Evolutionary conservation across 306 rosid genomes (phyloP).

Genomic region (Senna tora): DNA sequence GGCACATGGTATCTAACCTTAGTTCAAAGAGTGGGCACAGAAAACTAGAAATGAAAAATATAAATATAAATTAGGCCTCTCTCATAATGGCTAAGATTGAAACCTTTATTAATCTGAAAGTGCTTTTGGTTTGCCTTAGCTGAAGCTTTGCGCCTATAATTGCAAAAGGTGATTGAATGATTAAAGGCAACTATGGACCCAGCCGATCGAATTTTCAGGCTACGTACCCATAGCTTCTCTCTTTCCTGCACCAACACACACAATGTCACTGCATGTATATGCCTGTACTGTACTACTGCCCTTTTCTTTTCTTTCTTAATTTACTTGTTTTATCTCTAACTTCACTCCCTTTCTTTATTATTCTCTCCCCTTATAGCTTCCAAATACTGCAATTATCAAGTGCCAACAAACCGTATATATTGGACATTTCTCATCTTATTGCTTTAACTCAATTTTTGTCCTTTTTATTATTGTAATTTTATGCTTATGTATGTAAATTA

Average conservation of each 20-base stretch:
- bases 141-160: constrained; percentile 28
- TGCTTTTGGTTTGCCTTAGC: constrained; percentile 45
- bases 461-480: too few relatives aligned
- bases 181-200: constrained; percentile 35
- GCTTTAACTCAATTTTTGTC: neutral
- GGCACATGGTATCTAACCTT: constrained; percentile 50
- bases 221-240: neutral
- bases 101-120: constrained; percentile 41
- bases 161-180: constrained; percentile 42
- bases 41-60: constrained; percentile 35
- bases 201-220: neutral
- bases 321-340: neutral
- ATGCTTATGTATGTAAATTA: too few relatives aligned
- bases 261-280: neutral
- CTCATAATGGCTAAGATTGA: constrained; percentile 3
- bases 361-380: neutral
- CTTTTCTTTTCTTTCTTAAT: neutral
- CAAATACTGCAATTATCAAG: neutral
- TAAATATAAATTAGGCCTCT: neutral
- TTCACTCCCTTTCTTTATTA: neutral
- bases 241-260: neutral
- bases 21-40: constrained; percentile 43
- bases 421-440: neutral
- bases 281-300: neutral
- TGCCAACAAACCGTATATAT: neutral